Base-by-base conservation (phyloP, 2,329 filamentous ascomycete species). In the Atkinsonella hypoxylon region DNA sequence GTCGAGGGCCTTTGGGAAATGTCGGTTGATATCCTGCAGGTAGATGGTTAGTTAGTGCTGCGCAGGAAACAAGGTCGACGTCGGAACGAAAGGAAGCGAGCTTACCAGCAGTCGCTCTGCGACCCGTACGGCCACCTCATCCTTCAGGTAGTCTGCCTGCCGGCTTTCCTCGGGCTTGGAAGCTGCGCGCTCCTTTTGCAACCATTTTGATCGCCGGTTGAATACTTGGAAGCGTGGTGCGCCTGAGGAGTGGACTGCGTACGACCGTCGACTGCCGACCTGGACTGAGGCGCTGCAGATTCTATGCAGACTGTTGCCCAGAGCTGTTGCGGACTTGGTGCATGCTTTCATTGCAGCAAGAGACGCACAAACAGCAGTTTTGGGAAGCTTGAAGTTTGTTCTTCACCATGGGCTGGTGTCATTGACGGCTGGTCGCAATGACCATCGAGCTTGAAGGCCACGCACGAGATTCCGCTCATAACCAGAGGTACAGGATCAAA, bases 131-230 rank as follows among this genome's bases (percentile, higher is more conserved):
- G 93, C 93, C 4, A 96, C 85, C 66, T 97, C 91, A 63, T 97
- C 89, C 64, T 90, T 89, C 51, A 98, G 73, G 63, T 97, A 97
- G 70, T 97, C 93, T 22, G 89, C 85, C 60, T 87, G 79, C 15
- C 91, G 79, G 63, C 89, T 89, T 55, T 77, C 69, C 56, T 87
- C 79, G 10, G 78, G 71, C 62, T 91, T 74, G 44, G 74, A 64
- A 0, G 87, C 90, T 1, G 89, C 86, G 54, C 91, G 81, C 67
- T 97, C 89, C 66, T 89, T 94, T 65, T 98, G 93, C 46, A 93
- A 71, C 75, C 87, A 90, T 75, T 98, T 98, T 20, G 83, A 81
- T 58, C 79, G 79, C 54, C 83, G 80, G 69, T 95, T 94, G 79
- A 98, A 98, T 66, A 98, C 87, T 58, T 96, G 85, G 58, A 94